phyloP scores from a whole-genome alignment of 2,329 filamentous ascomycete species.

The Colletotrichum melonis region DNA sequence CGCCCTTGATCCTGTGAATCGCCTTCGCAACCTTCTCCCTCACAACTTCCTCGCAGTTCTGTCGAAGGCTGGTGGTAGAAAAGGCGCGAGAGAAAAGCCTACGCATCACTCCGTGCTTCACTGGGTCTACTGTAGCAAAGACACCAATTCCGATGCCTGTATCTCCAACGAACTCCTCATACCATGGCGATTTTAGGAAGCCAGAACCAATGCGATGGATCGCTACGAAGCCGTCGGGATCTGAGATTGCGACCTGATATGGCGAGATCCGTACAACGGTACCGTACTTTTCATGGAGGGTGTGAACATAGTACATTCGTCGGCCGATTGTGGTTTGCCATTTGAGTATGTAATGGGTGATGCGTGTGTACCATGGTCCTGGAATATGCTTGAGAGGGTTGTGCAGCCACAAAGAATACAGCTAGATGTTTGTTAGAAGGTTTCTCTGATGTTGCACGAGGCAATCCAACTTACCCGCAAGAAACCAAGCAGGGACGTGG shows the following conservation, averaged over 20 bases:
- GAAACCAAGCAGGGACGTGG: neutral
- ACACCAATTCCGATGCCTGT: neutral
- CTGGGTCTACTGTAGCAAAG: slow-evolving; percentile 13
- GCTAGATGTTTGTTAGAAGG: neutral
- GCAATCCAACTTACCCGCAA: neutral
- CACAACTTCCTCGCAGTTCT: slow-evolving; percentile 46
- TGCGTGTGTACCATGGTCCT: slow-evolving; percentile 19
- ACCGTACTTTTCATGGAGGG: slow-evolving; percentile 7
- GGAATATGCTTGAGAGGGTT: slow-evolving; percentile 22
- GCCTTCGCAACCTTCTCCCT: slow-evolving; percentile 49
- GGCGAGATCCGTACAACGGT: slow-evolving; percentile 24
- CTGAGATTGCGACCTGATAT: slow-evolving; percentile 17
- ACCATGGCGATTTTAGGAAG: slow-evolving; percentile 15
- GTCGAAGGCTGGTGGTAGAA: slow-evolving; percentile 49
- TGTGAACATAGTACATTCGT: slow-evolving; percentile 21
- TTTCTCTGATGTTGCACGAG: neutral
- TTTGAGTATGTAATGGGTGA: slow-evolving; percentile 18
- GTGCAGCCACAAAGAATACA: neutral
- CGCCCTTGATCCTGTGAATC: slow-evolving; percentile 56
- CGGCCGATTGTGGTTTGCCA: slow-evolving; percentile 5
- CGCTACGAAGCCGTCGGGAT: slow-evolving; percentile 13
- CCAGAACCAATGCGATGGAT: slow-evolving; percentile 23
- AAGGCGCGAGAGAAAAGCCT: slow-evolving; percentile 54
- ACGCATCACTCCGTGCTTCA: slow-evolving; percentile 39
- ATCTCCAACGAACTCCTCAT: neutral